A percentile compares a stretch with the other conserved stretches of the same genome.
Conservation (phyloP, 805 yeast species). For the Yarrowia bubula region DNA sequence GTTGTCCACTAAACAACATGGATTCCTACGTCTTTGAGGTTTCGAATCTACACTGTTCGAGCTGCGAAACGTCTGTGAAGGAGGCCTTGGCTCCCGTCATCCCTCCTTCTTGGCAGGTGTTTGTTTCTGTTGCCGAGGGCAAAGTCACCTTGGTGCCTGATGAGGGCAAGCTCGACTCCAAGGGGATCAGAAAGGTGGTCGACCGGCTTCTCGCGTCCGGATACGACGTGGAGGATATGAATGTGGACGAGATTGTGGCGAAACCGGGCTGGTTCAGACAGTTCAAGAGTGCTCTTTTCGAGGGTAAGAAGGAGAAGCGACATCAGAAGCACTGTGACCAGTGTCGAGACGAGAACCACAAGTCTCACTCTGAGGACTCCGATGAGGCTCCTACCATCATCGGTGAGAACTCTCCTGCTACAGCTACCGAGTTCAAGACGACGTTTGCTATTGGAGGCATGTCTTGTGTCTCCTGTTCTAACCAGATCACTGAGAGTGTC, state of each 20-base stretch:
- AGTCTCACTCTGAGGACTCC: background rate
- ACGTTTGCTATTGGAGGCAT: conserved; percentile 50
- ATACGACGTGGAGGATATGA: conserved; percentile 26
- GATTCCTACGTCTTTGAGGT: conserved; percentile 15
- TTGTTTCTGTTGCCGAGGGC: conserved; percentile 11
- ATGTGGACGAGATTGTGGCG: conserved; percentile 37
- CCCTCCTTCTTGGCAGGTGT: conserved; percentile 16
- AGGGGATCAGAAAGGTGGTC: background rate
- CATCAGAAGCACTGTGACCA: conserved; percentile 19
- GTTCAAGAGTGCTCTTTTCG: conserved; percentile 6
- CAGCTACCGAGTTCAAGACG: conserved; percentile 9
- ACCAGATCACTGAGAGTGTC: conserved; percentile 48
- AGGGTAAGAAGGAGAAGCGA: background rate
- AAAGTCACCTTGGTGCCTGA: conserved; percentile 21
- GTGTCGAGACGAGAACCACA: conserved; percentile 2
- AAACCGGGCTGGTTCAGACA: conserved; percentile 24
- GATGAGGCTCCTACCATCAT: background rate
- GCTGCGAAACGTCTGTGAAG: conserved; percentile 15
- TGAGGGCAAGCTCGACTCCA: conserved; percentile 9
- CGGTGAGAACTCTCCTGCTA: background rate
- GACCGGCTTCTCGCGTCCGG: conserved; percentile 9
- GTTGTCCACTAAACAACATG: background rate
- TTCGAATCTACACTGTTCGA: conserved; percentile 16
- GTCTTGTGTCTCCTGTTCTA: conserved; percentile 65
- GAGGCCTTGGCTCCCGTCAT: conserved; percentile 9